Percentiles rank a stretch among this genome's conserved stretches.
These are phyloP conservation scores for Boletus semigastroideus DNA, from an alignment of 1,284 basidiomycete genomes.

Conservation along the genomic window DNA sequence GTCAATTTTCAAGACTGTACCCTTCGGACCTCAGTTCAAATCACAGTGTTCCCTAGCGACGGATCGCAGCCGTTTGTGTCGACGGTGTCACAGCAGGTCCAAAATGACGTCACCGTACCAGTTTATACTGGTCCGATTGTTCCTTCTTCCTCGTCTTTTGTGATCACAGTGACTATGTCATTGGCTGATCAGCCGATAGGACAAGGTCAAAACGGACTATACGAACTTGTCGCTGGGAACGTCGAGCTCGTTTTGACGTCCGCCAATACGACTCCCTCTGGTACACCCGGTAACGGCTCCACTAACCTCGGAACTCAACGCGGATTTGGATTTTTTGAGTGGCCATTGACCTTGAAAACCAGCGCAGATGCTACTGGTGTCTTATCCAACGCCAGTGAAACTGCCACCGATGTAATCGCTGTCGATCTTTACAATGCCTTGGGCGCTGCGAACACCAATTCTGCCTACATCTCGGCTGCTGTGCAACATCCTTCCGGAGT, in stretches of 20 bases:
- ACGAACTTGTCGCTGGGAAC: conserved; percentile 79
- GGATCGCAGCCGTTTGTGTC: conserved; percentile 64
- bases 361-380: conserved; percentile 55
- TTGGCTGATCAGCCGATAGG: conserved; percentile 62
- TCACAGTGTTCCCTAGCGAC: conserved; percentile 79
- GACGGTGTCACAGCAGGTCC: conserved; percentile 74
- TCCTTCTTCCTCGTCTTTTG: conserved; percentile 70
- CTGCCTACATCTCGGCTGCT: conserved; percentile 51
- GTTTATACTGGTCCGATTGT: conserved; percentile 85
- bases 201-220: conserved; percentile 62
- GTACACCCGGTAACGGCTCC: conserved; percentile 32
- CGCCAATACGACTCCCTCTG: conserved; percentile 43
- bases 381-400: conserved; percentile 73
- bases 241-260: conserved; percentile 73
- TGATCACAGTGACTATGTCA: conserved; percentile 71
- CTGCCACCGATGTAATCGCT: conserved; percentile 63
- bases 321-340: conserved; percentile 79
- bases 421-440: conserved; percentile 57
- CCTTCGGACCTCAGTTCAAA: conserved; percentile 77
- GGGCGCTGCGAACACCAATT: conserved; percentile 41
- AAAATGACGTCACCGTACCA: conserved; percentile 56
- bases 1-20: conserved; percentile 76
- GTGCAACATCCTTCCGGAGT: conserved; percentile 62
- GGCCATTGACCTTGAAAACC: conserved; percentile 53
- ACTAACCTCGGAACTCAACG: conserved; percentile 35